These are phyloP conservation scores for Suillus luteus DNA, from an alignment of 768 basidiomycete species.

Conservation along the genomic window DNA sequence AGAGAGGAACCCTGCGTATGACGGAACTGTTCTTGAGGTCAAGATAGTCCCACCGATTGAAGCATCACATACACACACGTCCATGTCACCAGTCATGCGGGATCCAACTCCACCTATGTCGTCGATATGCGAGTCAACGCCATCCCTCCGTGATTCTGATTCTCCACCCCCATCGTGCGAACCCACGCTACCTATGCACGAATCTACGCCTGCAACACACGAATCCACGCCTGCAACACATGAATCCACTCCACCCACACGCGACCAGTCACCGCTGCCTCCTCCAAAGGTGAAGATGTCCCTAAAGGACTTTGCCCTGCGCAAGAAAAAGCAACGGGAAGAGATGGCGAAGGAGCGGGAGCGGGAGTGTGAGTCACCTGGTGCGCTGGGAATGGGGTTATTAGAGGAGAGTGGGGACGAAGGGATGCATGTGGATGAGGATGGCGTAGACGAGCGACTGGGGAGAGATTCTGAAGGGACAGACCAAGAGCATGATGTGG, in stretches of 20 bases:
- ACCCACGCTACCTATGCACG: neutral
- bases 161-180: neutral
- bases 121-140: neutral
- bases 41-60: neutral
- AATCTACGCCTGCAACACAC: slow-evolving; percentile 12
- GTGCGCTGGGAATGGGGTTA: slow-evolving; percentile 3
- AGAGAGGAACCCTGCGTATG: too few relatives aligned
- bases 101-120: neutral
- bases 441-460: slow-evolving; percentile 13
- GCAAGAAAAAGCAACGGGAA: slow-evolving; percentile 56
- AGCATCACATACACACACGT: neutral
- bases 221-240: slow-evolving; percentile 17
- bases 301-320: slow-evolving; percentile 55
- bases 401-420: slow-evolving; percentile 2
- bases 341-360: slow-evolving; percentile 30
- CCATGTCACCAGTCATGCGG: neutral
- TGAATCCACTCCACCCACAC: slow-evolving; percentile 14
- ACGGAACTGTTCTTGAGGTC: neutral
- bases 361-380: slow-evolving; percentile 11
- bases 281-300: slow-evolving; percentile 58
- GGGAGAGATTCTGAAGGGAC: slow-evolving; percentile 1
- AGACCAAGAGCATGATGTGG: neutral
- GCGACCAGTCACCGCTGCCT: slow-evolving; percentile 33
- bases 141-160: slow-evolving; percentile 1
- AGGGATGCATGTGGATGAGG: slow-evolving; percentile 17